Evolutionary conservation across 2,329 filamentous ascomycete genomes (phyloP), one percentile per base, ranked within the genome.

Genomic region (Pyricularia sp.): DNA sequence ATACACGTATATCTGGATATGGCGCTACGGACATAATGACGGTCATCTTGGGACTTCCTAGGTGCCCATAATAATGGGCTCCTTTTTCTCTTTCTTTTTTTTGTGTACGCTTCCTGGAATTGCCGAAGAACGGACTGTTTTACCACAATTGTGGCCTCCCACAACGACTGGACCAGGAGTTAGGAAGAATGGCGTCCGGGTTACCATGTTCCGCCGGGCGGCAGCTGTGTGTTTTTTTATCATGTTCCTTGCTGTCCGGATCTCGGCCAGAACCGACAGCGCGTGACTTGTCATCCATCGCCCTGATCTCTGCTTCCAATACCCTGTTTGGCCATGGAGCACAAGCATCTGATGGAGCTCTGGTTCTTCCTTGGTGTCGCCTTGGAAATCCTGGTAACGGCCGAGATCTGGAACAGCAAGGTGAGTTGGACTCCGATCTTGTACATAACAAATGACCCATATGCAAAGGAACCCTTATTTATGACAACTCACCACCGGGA

Each of bases 361-460:
- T 74, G 76, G 73, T 73, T 70, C 73, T 72, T 73, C 72, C 72
- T 65, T 50, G 66, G 50, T 55, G 70, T 72, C 73, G 70, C 71
- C 73, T 74, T 75, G 76, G 78, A 77, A 77, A 77, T 77, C 75
- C 77, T 74, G 76, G 74, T 74, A 63, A 69, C 42, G 76, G 73
- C 73, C 72, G 72, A 73, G 75, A 75, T 64, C 76, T 75, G 73
- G 77, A 76, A 77, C 77, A 78, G 77, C 77, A 75, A 77, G 77
- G 76, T 78, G 74, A 78, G 77, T 73, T 73, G 71, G 73, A 67
- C 66, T 33, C 66, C 74, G 74, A 76, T 71, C 74, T 72, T 78
- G 76, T 78, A 78, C 78, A 78, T 78, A 78, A 77, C 74, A 75
- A 75, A 73, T 74, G 74, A 77, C 75, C 74, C 73, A 76, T 75